Evolutionary conservation across 352 stramenopile genomes (phyloP).

Genomic region (Phytophthora sojae): DNA sequence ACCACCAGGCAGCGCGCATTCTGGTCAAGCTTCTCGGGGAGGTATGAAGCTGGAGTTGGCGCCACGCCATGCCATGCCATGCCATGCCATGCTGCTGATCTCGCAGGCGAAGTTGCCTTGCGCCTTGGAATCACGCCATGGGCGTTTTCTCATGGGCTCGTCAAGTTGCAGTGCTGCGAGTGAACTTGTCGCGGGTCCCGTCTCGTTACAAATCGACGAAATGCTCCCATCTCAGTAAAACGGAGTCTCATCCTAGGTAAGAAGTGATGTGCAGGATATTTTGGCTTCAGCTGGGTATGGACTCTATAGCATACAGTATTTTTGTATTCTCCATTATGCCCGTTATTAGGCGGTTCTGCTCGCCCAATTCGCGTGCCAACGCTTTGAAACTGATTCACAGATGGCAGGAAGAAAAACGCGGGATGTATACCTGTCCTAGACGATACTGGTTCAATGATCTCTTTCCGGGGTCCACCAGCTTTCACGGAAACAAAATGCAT

Average conservation of each 20-base stretch:
- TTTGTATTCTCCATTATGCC: neutral
- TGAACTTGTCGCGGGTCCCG: constrained; percentile 19
- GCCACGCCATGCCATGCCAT: neutral
- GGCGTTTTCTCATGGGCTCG: constrained; percentile 27
- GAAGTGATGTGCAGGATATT: constrained; percentile 8
- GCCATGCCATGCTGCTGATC: neutral
- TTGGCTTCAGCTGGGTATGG: constrained; percentile 1
- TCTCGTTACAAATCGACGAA: constrained; percentile 27
- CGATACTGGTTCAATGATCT: no score
- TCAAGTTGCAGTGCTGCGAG: constrained; percentile 16
- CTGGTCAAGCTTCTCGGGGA: constrained; percentile 13
- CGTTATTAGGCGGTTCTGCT: constrained; percentile 1
- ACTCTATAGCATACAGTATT: neutral
- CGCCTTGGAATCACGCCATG: constrained; percentile 25
- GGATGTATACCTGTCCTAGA: constrained; percentile 8
- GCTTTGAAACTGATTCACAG: constrained; percentile 29
- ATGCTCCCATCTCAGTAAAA: constrained; percentile 15
- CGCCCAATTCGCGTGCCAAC: constrained; percentile 1
- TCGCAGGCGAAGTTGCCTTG: neutral
- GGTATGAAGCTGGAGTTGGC: neutral
- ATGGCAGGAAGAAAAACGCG: constrained; percentile 36
- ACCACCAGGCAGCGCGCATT: constrained; percentile 2
- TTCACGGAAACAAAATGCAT: neutral
- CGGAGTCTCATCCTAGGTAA: neutral
- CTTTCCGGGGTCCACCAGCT: neutral